Conservation (phyloP, 1,284 basidiomycete species). For the Cutaneotrichosporon arboriforme region DNA sequence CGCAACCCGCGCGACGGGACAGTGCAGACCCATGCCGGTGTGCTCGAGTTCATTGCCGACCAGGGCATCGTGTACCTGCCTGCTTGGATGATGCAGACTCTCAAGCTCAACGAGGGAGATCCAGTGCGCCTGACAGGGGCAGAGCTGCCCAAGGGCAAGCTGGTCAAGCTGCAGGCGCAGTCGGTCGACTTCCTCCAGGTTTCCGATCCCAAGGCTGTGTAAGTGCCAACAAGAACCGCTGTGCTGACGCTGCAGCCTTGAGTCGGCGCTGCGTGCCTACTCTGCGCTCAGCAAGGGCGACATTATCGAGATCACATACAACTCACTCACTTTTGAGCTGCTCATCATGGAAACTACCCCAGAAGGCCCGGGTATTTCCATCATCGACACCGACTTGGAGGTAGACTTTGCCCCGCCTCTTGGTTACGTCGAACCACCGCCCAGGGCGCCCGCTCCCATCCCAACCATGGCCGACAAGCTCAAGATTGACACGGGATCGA, state of each 20-base stretch:
- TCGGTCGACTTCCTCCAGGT: constrained; percentile 87
- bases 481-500: constrained; percentile 77
- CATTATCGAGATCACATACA: constrained; percentile 87
- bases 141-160: constrained; percentile 84
- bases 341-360: constrained; percentile 92
- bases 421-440: constrained; percentile 79
- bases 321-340: constrained; percentile 87
- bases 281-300: constrained; percentile 84
- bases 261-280: constrained; percentile 91
- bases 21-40: constrained; percentile 84
- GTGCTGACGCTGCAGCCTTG: constrained; percentile 59
- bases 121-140: constrained; percentile 86
- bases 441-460: constrained; percentile 71
- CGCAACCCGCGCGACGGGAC: constrained; percentile 81
- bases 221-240: too few species aligned
- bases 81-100: constrained; percentile 99
- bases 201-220: constrained; percentile 92
- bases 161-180: constrained; percentile 96
- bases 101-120: constrained; percentile 84
- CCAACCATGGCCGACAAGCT: constrained; percentile 96
- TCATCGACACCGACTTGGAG: constrained; percentile 87
- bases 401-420: constrained; percentile 59
- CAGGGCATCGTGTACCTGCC: constrained; percentile 94
- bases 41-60: constrained; percentile 97
- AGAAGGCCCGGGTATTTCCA: constrained; percentile 78